Percentiles rank a stretch among this genome's conserved stretches.
These are phyloP conservation scores for Globisporangium rhizosaccharum DNA, from an alignment of 352 stramenopile genomes.

Conservation along the genomic window DNA sequence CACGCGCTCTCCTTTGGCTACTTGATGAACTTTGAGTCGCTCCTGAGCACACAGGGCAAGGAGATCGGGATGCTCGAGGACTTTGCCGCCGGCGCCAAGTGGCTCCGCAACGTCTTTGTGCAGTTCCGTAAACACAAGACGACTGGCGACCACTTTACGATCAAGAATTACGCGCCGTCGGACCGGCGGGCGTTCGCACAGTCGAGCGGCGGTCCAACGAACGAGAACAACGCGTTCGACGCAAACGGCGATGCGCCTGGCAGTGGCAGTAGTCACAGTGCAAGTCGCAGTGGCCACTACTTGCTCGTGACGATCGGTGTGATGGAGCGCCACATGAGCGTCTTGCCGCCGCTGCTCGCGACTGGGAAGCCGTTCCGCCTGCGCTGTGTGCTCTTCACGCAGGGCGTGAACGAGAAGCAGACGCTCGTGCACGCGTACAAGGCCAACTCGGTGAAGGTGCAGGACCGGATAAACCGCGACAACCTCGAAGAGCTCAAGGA, in stretches of 20 bases:
- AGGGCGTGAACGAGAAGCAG: constrained; percentile 85
- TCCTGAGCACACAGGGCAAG: constrained; percentile 90
- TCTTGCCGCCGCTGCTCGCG: constrained; percentile 41
- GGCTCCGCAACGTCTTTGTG: constrained; percentile 75
- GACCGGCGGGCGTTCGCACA: constrained; percentile 19
- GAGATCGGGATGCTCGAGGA: constrained; percentile 95
- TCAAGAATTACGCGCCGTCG: constrained; percentile 53
- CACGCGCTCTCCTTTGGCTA: constrained; percentile 54
- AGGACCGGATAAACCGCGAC: constrained; percentile 80
- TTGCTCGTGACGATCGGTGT: constrained; percentile 67
- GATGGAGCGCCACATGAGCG: constrained; percentile 37
- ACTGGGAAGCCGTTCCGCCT: constrained; percentile 48
- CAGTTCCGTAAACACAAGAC: constrained; percentile 55
- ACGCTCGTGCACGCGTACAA: constrained; percentile 78
- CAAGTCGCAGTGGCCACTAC: constrained; percentile 15
- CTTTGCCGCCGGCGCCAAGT: constrained; percentile 76
- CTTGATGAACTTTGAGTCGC: constrained; percentile 79
- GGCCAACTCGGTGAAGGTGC: constrained; percentile 63
- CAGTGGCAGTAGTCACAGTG: background rate
- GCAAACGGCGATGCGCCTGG: constrained; percentile 8
- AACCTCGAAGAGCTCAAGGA: constrained; percentile 62
- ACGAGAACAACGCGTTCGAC: constrained; percentile 10
- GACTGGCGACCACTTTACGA: constrained; percentile 39
- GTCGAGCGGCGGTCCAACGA: constrained; percentile 5
- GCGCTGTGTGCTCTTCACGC: constrained; percentile 68